These are phyloP conservation scores for Stentor roeselii DNA, from an alignment of 73 alveolate species.

Conservation along the genomic window DNA sequence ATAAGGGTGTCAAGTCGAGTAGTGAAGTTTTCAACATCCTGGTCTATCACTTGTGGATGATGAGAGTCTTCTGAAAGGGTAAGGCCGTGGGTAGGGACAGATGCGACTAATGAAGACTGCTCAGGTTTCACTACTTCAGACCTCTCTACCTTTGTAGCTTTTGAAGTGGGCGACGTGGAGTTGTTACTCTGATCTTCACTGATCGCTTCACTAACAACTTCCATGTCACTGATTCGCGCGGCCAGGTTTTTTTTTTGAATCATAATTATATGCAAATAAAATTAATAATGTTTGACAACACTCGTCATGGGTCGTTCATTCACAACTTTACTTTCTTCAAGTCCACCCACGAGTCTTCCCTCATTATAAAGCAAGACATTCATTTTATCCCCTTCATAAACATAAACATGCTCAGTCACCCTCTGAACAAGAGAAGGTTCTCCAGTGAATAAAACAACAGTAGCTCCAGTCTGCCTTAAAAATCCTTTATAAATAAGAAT, in stretches of 20 bases:
- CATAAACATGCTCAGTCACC: neutral
- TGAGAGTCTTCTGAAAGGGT: slow-evolving; percentile 13
- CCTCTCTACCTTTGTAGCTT: neutral
- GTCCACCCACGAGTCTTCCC: slow-evolving; percentile 19
- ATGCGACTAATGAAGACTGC: neutral
- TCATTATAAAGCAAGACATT: slow-evolving; percentile 19
- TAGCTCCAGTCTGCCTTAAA: neutral
- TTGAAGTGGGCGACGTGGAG: neutral
- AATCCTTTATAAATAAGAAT: slow-evolving; percentile 60
- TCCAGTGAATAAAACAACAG: neutral
- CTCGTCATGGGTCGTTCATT: neutral
- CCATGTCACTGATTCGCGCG: neutral
- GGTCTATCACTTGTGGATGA: slow-evolving; percentile 85
- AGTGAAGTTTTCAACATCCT: slow-evolving; percentile 93
- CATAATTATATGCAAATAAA: neutral
- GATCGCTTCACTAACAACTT: neutral
- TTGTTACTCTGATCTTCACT: neutral
- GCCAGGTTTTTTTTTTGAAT: neutral
- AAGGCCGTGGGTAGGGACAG: neutral
- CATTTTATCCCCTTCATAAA: neutral
- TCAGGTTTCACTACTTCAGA: neutral
- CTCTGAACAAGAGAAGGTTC: neutral
- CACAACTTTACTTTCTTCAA: slow-evolving; percentile 13
- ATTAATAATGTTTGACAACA: neutral
- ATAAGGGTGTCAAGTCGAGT: slow-evolving; percentile 85